Evolutionary conservation across 202 grass and related monocot genomes (phyloP), one percentile per base, ranked within the genome.

Genomic region (Zoysia matrella): DNA sequence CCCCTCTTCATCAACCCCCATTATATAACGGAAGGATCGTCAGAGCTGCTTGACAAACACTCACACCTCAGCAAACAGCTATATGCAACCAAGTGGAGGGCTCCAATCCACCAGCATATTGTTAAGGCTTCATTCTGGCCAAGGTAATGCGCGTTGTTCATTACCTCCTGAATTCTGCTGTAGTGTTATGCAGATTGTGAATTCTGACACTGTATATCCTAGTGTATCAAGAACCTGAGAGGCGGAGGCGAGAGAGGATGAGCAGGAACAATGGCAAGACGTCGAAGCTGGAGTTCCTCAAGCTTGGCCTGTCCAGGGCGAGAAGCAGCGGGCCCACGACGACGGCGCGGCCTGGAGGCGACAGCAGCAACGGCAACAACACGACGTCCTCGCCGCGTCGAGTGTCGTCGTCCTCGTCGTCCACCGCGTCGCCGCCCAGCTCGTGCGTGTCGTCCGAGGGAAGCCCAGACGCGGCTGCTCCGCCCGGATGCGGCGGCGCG

Each of bases 391-490:
- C 89, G 10, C 83, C 83, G 8, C 86, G 82, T 18, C 77, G 86
- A 49, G 47, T 78, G 5, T 94, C 92, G 0, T 88, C 92, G 0
- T 87, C 87, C 46, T 90, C 88, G 0, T 92, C 86, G 2, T 84
- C 84, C 39, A 88, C 82, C 2, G 86, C 81, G 62, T 97, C 94
- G 7, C 94, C 94, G 9, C 86, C 94, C 43, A 97, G 91, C 88
- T 97, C 94, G 84, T 97, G 94, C 71, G 91, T 97, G 61, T 97
- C 94, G 13, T 97, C 94, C 7, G 94, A 97, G 66, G 94, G 89
- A 56, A 84, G 86, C 86, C 91, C 86, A 7, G 83, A 93, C 8
- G 83, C 71, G 40, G 87, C 52, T 0, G 63, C n/a, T 36, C 6
- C 18, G 15, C 30, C 30, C 30, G 30, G 30, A 36, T 36, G 52